phyloP scores from a whole-genome alignment of 2,329 filamentous ascomycete genomes.

The Celoporthe dispersa region DNA sequence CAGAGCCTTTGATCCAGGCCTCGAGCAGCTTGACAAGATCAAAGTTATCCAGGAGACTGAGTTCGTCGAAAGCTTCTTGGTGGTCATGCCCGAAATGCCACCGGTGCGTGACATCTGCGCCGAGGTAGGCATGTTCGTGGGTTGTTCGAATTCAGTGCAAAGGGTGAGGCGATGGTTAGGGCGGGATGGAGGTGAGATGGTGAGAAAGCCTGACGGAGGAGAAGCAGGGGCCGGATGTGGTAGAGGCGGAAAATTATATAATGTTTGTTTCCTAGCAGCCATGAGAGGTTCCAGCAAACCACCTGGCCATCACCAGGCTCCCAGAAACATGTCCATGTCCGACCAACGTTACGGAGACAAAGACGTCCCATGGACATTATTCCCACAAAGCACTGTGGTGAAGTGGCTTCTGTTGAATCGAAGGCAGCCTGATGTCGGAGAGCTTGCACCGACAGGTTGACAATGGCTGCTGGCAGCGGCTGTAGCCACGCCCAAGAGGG shows the following conservation, averaged over 20 bases:
- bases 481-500: neutral
- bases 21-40: slow-evolving; percentile 1
- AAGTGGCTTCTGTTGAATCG: neutral
- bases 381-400: slow-evolving; percentile 15
- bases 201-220: neutral
- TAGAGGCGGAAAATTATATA: neutral
- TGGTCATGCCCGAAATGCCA: neutral
- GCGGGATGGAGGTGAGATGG: neutral
- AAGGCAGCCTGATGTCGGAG: neutral
- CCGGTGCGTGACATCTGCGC: neutral
- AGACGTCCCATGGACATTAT: neutral
- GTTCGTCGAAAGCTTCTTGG: neutral
- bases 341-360: neutral
- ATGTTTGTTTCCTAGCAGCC: neutral
- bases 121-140: neutral
- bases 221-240: neutral
- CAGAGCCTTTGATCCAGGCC: neutral
- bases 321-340: neutral
- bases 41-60: slow-evolving; percentile 1
- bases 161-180: neutral
- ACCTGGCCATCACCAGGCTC: neutral
- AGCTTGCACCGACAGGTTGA: neutral
- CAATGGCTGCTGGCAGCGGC: neutral
- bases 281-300: neutral
- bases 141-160: neutral